These are phyloP conservation scores for Coemansia umbellata DNA, from an alignment of 192 early-diverging fungal genomes.

Conservation along the genomic window DNA sequence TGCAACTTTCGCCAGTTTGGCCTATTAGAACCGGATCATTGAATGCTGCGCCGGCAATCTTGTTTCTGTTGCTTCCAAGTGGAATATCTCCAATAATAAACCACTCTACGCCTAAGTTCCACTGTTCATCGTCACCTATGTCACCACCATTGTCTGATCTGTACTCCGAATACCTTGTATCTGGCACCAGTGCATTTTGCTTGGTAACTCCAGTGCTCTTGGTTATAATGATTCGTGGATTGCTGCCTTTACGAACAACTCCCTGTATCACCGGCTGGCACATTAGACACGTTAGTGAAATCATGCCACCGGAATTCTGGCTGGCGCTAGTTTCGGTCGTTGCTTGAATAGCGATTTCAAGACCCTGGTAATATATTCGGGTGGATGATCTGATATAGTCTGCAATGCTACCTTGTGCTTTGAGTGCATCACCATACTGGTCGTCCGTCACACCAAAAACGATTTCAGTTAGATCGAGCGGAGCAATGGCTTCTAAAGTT, in stretches of 20 bases:
- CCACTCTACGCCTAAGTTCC: slow-evolving; percentile 47
- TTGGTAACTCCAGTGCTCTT: too few species aligned
- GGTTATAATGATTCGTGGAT: slow-evolving; percentile 25
- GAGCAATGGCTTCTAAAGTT: slow-evolving; percentile 17
- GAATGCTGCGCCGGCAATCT: slow-evolving; percentile 17
- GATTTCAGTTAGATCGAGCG: slow-evolving; percentile 33
- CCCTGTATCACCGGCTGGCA: slow-evolving; percentile 45
- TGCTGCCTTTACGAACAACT: slow-evolving; percentile 3
- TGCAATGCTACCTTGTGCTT: slow-evolving; percentile 14
- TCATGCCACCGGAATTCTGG: neutral
- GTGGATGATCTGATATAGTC: slow-evolving; percentile 4
- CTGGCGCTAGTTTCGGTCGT: neutral
- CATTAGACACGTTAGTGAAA: slow-evolving; percentile 37
- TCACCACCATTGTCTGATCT: too few species aligned
- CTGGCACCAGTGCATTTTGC: too few species aligned
- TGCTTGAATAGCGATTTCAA: neutral
- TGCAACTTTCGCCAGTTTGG: neutral
- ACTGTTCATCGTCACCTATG: slow-evolving; percentile 11
- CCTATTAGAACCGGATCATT: neutral
- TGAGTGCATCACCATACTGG: slow-evolving; percentile 27
- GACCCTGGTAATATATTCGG: slow-evolving; percentile 14
- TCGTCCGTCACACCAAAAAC: slow-evolving; percentile 30
- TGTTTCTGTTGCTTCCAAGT: slow-evolving; percentile 10
- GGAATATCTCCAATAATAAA: slow-evolving; percentile 41
- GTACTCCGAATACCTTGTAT: too few species aligned